Evolutionary conservation across 202 grass and related monocot species (phyloP), one percentile per base, ranked within the genome.

Genomic region (Elaeis oleifera): DNA sequence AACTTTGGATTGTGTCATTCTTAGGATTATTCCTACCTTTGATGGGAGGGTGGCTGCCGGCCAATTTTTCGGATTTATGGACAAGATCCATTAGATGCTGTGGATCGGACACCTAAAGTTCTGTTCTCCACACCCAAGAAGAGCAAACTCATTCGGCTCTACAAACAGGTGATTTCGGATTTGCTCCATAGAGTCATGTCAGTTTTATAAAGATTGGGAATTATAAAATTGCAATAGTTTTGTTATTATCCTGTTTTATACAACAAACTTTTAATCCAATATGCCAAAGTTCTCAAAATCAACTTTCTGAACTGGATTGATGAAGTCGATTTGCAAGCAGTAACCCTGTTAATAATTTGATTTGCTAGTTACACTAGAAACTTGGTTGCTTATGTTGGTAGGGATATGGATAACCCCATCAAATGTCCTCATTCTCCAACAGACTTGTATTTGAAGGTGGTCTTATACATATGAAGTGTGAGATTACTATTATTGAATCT

Each of bases 21-120:
- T 97, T 59, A 89, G 92, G 75, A 78, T 81, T 24, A 73, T 84
- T 59, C 92, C 92, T 49, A 74, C 59, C 53, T 84, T 77, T 58
- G 81, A 86, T 73, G 77, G 56, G 80, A 88, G 58, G 84, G 78
- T 74, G 92, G 84, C 48, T 97, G 92, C 66, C 82, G 92, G 29
- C 92, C 92, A 18, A 76, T 97, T 69, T 97, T 97, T 55, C 79
- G 82, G 77, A 89, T 97, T 76, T 89, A 97, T 79, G 92, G 92
- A 16, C 88, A 86, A 58, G 88, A 97, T 79, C 92, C 92, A 64
- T 76, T 97, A 60, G 53, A 73, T 71, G 75, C 62, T 74, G 73
- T 68, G 31, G 76, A 85, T 70, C 71, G 70, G 51, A 82, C 18
- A 20, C 74, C 94, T 6, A 92, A 80, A 79, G 80, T 92, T 57